Evolutionary conservation across 2,329 filamentous ascomycete species (phyloP).

Genomic region (Talaromyces pinophilus): DNA sequence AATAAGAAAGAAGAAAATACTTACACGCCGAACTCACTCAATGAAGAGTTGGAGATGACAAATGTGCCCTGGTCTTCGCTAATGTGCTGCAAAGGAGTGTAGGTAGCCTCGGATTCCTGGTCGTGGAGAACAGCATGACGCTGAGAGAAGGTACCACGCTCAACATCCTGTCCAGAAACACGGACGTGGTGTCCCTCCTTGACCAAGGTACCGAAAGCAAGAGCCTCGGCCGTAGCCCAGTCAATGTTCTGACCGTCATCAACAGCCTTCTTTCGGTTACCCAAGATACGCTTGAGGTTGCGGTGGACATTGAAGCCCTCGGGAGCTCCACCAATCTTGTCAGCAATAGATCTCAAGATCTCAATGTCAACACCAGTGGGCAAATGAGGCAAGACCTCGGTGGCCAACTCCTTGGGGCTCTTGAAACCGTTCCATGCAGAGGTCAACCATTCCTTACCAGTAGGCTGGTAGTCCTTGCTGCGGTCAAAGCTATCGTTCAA

Average conservation of each 20-base stretch:
- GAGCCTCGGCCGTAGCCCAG: conserved; percentile 93
- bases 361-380: conserved; percentile 76
- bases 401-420: conserved; percentile 94
- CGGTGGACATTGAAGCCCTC: conserved; percentile 87
- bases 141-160: conserved; percentile 99
- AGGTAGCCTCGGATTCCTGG: conserved; percentile 89
- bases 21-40: conserved; percentile 68
- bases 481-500: conserved; percentile 95
- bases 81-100: conserved; percentile 87
- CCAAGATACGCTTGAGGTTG: conserved; percentile 95
- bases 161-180: conserved; percentile 97
- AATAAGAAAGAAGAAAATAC: conserved; percentile 30
- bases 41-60: conserved; percentile 94
- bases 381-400: conserved; percentile 87
- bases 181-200: conserved; percentile 95
- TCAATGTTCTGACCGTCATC: conserved; percentile 92
- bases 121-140: conserved; percentile 96
- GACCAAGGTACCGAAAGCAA: conserved; percentile 90
- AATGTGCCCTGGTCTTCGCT: conserved; percentile 92
- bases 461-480: conserved; percentile 96
- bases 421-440: conserved; percentile 99
- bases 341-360: conserved; percentile 77
- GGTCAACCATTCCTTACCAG: conserved; percentile 96
- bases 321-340: conserved; percentile 74
- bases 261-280: conserved; percentile 86